phyloP scores from a whole-genome alignment of 2,329 filamentous ascomycete genomes.

The Fusarium denticulatum region DNA sequence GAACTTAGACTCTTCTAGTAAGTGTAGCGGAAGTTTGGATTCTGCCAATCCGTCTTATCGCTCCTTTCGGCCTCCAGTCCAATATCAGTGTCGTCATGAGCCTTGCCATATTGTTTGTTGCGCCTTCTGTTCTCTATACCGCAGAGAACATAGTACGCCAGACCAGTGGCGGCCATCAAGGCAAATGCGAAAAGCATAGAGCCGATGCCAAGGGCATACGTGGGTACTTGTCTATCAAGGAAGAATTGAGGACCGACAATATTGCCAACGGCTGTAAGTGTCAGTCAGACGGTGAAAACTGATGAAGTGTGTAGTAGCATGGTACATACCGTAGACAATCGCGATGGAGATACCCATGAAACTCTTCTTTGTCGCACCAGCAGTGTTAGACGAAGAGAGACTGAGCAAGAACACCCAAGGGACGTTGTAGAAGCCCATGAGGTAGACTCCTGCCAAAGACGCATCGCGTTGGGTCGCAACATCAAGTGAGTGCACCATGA shows the following conservation, averaged over 20 bases:
- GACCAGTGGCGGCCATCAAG: slow-evolving; percentile 34
- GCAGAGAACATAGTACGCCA: slow-evolving; percentile 37
- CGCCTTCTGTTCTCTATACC: slow-evolving; percentile 39
- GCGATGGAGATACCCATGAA: slow-evolving; percentile 45
- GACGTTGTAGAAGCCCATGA: slow-evolving; percentile 49
- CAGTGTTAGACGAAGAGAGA: slow-evolving; percentile 44
- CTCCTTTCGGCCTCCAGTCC: slow-evolving; percentile 12
- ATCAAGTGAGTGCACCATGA: slow-evolving; percentile 43
- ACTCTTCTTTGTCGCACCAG: slow-evolving; percentile 46
- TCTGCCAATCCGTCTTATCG: slow-evolving; percentile 32
- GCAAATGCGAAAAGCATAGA: slow-evolving; percentile 44
- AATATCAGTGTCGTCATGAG: not conserved
- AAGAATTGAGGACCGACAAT: slow-evolving; percentile 48
- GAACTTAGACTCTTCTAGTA: not conserved
- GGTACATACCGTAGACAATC: slow-evolving; percentile 38
- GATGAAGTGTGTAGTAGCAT: no score
- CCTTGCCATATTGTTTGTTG: slow-evolving; percentile 15
- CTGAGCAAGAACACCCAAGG: slow-evolving; percentile 45
- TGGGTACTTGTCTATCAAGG: slow-evolving; percentile 39
- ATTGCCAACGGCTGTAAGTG: slow-evolving; percentile 41
- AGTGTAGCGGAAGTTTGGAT: slow-evolving; percentile 32
- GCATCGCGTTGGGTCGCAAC: slow-evolving; percentile 31
- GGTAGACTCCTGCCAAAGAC: slow-evolving; percentile 45
- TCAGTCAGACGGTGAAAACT: no score
- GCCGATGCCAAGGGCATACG: slow-evolving; percentile 43